Percentiles rank a stretch among this genome's conserved stretches.
Evolutionary conservation across 495 filamentous ascomycete genomes (phyloP).

Genomic region (Tuber umbilicatum): DNA sequence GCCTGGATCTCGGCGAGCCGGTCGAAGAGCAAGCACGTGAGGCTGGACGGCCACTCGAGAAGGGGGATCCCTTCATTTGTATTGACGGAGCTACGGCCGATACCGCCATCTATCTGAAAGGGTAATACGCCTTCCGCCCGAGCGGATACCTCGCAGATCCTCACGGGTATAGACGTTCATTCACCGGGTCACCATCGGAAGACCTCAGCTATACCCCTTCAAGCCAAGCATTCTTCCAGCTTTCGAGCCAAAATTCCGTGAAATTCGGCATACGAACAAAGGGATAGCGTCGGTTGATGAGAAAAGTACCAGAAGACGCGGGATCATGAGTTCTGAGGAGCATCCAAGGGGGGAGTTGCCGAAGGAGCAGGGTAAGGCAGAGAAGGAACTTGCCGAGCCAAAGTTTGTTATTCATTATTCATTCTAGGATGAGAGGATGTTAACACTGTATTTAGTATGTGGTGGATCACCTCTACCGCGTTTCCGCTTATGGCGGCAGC

Average conservation of each 20-base stretch:
- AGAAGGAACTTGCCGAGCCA: slow-evolving; percentile 50
- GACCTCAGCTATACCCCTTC: too few relatives aligned
- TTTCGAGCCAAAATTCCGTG: too few relatives aligned
- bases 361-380: slow-evolving; percentile 42
- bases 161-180: too few relatives aligned
- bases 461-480: slow-evolving; percentile 81
- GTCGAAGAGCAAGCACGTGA: slow-evolving; percentile 49
- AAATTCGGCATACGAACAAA: too few relatives aligned
- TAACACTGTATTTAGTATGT: slow-evolving; percentile 49
- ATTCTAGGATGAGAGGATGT: slow-evolving; percentile 4
- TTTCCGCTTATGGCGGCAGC: slow-evolving; percentile 78
- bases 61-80: not conserved
- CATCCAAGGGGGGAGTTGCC: slow-evolving; percentile 30
- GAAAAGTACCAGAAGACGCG: slow-evolving; percentile 33
- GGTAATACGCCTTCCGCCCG: too few relatives aligned
- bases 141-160: too few relatives aligned
- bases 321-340: not conserved
- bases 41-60: slow-evolving; percentile 43
- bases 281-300: too few relatives aligned
- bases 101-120: too few relatives aligned
- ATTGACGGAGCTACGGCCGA: too few relatives aligned
- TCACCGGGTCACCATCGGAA: too few relatives aligned
- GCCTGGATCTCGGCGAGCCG: slow-evolving; percentile 52
- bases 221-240: too few relatives aligned
- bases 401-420: slow-evolving; percentile 44